Conservation (phyloP, 2,329 filamentous ascomycete genomes). For the Dothidotthia symphoricarpi region DNA sequence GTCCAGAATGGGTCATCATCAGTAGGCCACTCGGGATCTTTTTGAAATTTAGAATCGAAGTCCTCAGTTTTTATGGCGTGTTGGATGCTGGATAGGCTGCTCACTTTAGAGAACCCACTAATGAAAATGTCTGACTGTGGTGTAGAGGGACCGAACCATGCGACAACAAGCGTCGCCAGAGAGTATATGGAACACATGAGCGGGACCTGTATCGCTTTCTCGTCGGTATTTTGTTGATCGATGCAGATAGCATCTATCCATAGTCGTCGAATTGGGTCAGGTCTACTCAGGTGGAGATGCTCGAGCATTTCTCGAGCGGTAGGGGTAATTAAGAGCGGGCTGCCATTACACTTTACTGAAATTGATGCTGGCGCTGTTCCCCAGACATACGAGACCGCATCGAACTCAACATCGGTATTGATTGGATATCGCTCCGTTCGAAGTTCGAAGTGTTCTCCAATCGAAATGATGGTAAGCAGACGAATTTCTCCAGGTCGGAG, state of each 20-base stretch:
- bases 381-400: conserved; percentile 8
- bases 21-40: not conserved
- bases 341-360: conserved; percentile 1
- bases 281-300: not conserved
- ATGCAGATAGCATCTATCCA: conserved; percentile 8
- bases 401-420: not conserved
- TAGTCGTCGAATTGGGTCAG: not conserved
- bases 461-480: not conserved
- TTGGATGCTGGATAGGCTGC: too few relatives aligned
- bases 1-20: conserved; percentile 5
- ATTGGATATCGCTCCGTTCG: not conserved
- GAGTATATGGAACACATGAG: conserved; percentile 4
- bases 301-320: conserved; percentile 3
- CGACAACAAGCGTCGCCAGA: not conserved
- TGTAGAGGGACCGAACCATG: conserved; percentile 1
- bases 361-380: conserved; percentile 3
- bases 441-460: not conserved
- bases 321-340: not conserved
- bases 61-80: not conserved
- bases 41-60: too few relatives aligned
- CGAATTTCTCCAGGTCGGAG: conserved; percentile 1
- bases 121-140: not conserved
- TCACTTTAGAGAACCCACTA: not conserved
- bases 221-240: not conserved
- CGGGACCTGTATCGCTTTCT: conserved; percentile 5